phyloP scores from a whole-genome alignment of 139 green algal genomes.

The Gonium pectorale region DNA sequence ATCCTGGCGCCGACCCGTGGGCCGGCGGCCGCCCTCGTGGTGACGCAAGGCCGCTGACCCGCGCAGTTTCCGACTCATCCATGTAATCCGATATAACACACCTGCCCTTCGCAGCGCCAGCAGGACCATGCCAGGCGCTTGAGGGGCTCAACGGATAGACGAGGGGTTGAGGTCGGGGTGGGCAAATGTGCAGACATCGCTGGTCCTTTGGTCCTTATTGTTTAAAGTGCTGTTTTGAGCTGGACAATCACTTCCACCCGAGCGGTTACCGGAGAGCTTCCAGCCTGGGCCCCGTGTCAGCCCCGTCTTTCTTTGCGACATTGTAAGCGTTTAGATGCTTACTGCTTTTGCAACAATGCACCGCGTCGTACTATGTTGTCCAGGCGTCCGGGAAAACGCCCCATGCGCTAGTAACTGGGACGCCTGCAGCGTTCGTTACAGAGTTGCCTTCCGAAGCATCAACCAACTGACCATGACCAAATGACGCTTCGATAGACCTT shows the following conservation, averaged over 20 bases:
- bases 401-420: too few species aligned
- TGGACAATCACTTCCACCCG: not conserved
- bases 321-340: not conserved
- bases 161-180: not conserved
- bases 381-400: too few species aligned
- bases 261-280: too few species aligned
- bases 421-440: too few species aligned
- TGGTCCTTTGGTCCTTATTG: not conserved
- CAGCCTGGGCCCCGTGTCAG: not conserved
- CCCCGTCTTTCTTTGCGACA: not conserved
- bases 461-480: not conserved
- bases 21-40: not conserved
- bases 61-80: not conserved
- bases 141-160: not conserved
- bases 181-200: not conserved
- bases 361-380: not conserved
- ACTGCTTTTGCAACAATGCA: not conserved
- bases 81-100: not conserved
- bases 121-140: not conserved
- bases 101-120: constrained; percentile 9
- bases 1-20: too few species aligned
- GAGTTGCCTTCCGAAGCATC: not conserved
- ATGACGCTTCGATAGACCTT: not conserved
- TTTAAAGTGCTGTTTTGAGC: not conserved
- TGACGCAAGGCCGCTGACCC: not conserved